These are phyloP conservation scores for Xerocomellus dryophilus DNA, from an alignment of 768 basidiomycete genomes.

Conservation along the genomic window DNA sequence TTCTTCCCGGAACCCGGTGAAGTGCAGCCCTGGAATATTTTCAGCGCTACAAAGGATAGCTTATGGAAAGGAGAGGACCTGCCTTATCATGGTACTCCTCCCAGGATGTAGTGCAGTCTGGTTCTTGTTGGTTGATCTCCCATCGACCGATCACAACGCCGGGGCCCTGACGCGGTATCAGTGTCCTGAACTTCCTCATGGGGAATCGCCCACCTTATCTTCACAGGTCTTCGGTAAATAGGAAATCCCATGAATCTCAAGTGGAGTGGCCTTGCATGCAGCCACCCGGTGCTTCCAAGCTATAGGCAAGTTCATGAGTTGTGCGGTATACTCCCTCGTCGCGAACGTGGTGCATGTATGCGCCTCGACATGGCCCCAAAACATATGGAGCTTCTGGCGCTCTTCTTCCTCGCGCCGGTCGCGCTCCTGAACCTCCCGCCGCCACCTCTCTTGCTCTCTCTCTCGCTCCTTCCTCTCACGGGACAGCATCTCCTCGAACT, in stretches of 20 bases:
- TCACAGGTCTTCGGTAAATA: slow-evolving; percentile 22
- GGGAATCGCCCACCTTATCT: slow-evolving; percentile 14
- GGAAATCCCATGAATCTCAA: slow-evolving; percentile 22
- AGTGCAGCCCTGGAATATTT: slow-evolving; percentile 21
- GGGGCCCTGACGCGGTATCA: slow-evolving; percentile 7
- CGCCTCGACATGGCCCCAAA: slow-evolving; percentile 16
- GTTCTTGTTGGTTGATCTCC: slow-evolving; percentile 24
- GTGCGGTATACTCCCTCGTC: slow-evolving; percentile 30
- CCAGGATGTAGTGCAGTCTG: slow-evolving; percentile 29
- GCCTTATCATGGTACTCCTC: slow-evolving; percentile 27
- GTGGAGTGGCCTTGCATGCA: slow-evolving; percentile 21
- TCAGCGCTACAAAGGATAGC: background rate
- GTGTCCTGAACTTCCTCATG: no score
- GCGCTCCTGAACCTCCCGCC: slow-evolving; percentile 15
- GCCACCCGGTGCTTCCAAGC: slow-evolving; percentile 17
- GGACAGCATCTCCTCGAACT: slow-evolving; percentile 5
- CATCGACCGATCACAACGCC: slow-evolving; percentile 27
- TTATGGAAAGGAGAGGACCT: background rate
- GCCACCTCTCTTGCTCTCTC: slow-evolving; percentile 10
- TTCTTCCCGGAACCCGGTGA: slow-evolving; percentile 21
- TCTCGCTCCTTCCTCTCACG: slow-evolving; percentile 1
- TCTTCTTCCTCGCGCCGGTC: slow-evolving; percentile 22
- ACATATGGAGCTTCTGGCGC: slow-evolving; percentile 23
- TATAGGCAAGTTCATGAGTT: slow-evolving; percentile 28
- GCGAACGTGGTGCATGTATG: slow-evolving; percentile 28